These are phyloP conservation scores for Austroboletus eburneus DNA, from an alignment of 768 basidiomycete species.

Conservation along the genomic window DNA sequence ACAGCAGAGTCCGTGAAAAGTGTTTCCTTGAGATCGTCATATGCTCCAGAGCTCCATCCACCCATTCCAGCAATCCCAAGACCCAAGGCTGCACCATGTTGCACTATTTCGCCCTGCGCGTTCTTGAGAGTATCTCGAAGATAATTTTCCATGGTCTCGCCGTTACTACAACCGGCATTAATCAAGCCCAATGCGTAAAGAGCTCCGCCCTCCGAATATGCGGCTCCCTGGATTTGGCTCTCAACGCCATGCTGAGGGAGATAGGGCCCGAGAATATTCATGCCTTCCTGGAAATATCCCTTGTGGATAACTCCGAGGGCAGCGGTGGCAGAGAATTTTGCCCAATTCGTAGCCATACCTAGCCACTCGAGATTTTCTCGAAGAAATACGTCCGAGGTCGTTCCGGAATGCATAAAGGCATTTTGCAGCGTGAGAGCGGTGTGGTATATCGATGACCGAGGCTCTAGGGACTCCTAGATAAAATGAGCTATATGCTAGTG, in stretches of 20 bases:
- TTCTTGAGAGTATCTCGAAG: conserved; percentile 75
- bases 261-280: conserved; percentile 90
- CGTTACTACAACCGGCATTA: conserved; percentile 84
- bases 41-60: conserved; percentile 81
- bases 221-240: conserved; percentile 70
- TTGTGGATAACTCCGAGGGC: conserved; percentile 97
- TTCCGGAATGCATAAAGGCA: conserved; percentile 98
- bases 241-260: conserved; percentile 77
- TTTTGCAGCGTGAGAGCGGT: conserved; percentile 95
- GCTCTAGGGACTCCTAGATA: conserved; percentile 78
- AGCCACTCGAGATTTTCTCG: conserved; percentile 98
- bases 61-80: conserved; percentile 97
- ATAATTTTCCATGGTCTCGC: conserved; percentile 64
- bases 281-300: conserved; percentile 91
- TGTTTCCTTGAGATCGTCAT: conserved; percentile 85
- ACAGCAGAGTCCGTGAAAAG: conserved; percentile 94
- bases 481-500: conserved; percentile 5
- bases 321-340: conserved; percentile 96
- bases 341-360: conserved; percentile 93
- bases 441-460: conserved; percentile 96
- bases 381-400: conserved; percentile 90
- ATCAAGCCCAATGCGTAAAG: conserved; percentile 93
- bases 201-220: conserved; percentile 95
- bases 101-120: conserved; percentile 80
- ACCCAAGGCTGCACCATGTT: conserved; percentile 95